Base-by-base conservation (phyloP, 495 filamentous ascomycete species). In the Penicillium ochrochloron region DNA sequence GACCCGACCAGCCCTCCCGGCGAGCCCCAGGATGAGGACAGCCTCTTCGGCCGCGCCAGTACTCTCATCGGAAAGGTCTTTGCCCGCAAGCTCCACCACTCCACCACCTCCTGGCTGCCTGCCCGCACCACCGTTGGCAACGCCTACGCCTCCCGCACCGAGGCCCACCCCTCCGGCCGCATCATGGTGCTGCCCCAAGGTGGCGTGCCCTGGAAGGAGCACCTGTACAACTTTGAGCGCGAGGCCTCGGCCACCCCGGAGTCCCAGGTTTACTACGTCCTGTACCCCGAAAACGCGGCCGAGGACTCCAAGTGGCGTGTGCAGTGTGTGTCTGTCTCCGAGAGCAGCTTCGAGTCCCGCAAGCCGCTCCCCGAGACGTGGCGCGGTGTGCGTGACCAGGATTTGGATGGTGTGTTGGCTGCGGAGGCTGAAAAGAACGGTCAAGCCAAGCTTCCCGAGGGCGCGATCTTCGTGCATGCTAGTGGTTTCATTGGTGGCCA, bases 401-500 rank as follows among this genome's bases (percentile, higher is more conserved):
- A 92, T 72, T 78, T 99, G 61, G 90, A 92, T 72, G 80, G 85
- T 61, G 82, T 96, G 8, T 77, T 85, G 37, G 92, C 92, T 0
- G 81, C 95, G 5, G 78, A 83, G 64, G 69, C 73, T n/a, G 78
- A 80, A 66, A 75, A 78, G 62, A 57, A 73, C 9, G 77, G 74
- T 27, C 72, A 76, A 60, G 63, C 71, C 25, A 74, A 75, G 67
- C 71, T 81, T 35, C 80, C 80, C 4, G 78, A 79, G 31, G 95
- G 94, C 7, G 86, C 91, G 42, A 87, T 98, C 25, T 99, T 99
- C 74, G 90, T 97, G 58, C 95, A 99, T 69, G 94, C 95, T 9
- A 89, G 88, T 58, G 96, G 95, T 5, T 99, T 99, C 75, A 97
- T 98, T 75, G 95, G 96, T 19, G 95, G 95, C 3, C 96, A 97